A percentile compares a stretch with the other conserved stretches of the same genome.
Evolutionary conservation across 306 rosid species (phyloP).

Genomic region (Quercus gilva): DNA sequence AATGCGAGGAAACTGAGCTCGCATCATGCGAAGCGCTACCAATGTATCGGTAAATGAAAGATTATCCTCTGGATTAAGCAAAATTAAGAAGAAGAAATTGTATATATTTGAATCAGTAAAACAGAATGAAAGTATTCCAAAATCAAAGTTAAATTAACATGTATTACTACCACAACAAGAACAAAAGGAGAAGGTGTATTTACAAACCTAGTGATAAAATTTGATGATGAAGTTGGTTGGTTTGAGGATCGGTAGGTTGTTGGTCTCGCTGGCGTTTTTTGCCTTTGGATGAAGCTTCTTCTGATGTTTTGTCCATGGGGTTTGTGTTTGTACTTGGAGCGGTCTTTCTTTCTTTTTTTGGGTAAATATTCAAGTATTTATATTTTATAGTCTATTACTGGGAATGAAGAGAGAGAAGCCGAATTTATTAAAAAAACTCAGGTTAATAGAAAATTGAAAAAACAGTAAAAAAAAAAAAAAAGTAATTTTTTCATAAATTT

Average conservation of each 20-base stretch:
- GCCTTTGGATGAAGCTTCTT: slow-evolving; percentile 43
- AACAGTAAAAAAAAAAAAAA: too few species aligned
- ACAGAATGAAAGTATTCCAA: not conserved
- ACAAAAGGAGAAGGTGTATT: not conserved
- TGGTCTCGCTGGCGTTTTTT: slow-evolving; percentile 40
- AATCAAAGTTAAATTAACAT: not conserved
- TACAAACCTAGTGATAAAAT: slow-evolving; percentile 34
- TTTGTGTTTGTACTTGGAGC: too few species aligned
- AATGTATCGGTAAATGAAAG: slow-evolving; percentile 77
- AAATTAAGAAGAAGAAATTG: not conserved
- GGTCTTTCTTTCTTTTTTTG: too few species aligned
- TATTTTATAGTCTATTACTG: too few species aligned
- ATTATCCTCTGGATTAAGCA: slow-evolving; percentile 53
- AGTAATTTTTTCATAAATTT: too few species aligned
- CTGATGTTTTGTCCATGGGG: slow-evolving; percentile 35
- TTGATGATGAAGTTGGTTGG: slow-evolving; percentile 3
- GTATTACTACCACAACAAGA: too few species aligned
- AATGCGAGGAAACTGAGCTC: slow-evolving; percentile 77
- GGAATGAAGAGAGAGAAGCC: too few species aligned
- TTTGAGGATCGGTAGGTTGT: slow-evolving; percentile 20
- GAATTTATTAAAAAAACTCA: too few species aligned
- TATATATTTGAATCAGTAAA: not conserved
- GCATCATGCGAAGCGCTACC: slow-evolving; percentile 87
- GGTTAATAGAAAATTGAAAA: too few species aligned
- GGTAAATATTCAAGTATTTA: too few species aligned